Evolutionary conservation across 352 stramenopile species (phyloP).

Genomic region (Globisporangium spinosum): DNA sequence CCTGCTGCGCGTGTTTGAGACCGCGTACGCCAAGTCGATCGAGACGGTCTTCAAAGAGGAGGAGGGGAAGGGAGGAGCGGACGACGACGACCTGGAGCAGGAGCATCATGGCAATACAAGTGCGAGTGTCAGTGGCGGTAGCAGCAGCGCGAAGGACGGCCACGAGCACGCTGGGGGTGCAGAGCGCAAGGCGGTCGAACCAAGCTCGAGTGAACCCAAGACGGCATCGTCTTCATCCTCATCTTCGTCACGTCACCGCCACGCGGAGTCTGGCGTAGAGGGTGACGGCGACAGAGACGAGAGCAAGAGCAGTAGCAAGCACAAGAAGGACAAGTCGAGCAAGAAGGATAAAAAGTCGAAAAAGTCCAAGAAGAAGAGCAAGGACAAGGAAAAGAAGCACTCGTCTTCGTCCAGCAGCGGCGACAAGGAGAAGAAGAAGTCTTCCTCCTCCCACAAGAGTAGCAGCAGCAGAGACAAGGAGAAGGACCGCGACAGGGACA

Average conservation of each 20-base stretch:
- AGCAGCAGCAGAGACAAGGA: constrained; percentile 23
- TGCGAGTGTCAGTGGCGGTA: constrained; percentile 20
- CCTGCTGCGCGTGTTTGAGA: constrained; percentile 79
- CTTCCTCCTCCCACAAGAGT: constrained; percentile 21
- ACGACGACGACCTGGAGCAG: constrained; percentile 12
- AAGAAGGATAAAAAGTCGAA: constrained; percentile 77
- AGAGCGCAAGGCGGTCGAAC: constrained; percentile 19
- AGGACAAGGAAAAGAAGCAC: constrained; percentile 33
- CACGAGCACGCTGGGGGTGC: constrained; percentile 16
- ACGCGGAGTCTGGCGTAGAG: constrained; percentile 6
- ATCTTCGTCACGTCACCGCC: constrained; percentile 8
- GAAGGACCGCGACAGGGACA: constrained; percentile 17
- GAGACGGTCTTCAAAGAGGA: constrained; percentile 47
- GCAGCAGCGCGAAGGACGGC: constrained; percentile 26
- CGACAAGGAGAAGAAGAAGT: constrained; percentile 39
- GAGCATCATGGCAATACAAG: background rate
- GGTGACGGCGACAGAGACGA: constrained; percentile 16
- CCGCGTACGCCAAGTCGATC: constrained; percentile 68
- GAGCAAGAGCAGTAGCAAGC: constrained; percentile 24
- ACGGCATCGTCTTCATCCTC: constrained; percentile 3
- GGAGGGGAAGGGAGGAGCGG: background rate
- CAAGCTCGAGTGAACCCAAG: background rate
- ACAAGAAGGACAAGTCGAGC: constrained; percentile 67
- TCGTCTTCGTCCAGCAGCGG: constrained; percentile 22
- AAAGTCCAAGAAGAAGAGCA: constrained; percentile 63